Conservation (phyloP, 768 basidiomycete genomes). For the Podaxis mareebaensis region DNA sequence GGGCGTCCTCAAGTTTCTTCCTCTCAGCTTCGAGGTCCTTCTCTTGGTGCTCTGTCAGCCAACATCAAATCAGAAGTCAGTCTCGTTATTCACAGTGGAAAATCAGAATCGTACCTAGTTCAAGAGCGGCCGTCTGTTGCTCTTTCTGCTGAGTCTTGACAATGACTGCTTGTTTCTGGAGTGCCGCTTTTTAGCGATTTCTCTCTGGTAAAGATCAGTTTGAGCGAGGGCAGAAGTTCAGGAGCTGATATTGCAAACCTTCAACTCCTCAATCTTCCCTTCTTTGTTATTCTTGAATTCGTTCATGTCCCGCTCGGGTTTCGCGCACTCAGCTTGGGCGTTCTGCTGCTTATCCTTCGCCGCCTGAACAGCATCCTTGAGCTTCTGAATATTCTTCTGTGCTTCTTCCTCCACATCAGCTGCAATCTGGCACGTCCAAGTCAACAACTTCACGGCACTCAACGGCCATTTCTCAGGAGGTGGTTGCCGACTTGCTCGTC, state of each 20-base stretch:
- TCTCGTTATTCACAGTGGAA: not conserved
- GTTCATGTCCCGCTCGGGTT: constrained; percentile 94
- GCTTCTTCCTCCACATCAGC: constrained; percentile 77
- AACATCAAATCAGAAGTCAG: not conserved
- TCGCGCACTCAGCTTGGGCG: constrained; percentile 77
- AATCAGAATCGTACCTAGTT: constrained; percentile 61
- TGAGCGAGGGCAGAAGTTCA: not conserved
- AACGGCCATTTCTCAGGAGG: constrained; percentile 65
- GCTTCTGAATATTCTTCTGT: constrained; percentile 60
- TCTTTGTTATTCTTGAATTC: constrained; percentile 99
- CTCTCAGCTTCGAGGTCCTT: constrained; percentile 63
- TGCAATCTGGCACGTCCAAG: constrained; percentile 55
- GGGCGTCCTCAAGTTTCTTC: constrained; percentile 40
- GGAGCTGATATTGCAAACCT: constrained; percentile 46
- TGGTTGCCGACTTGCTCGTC: constrained; percentile 88
- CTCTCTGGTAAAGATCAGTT: not conserved
- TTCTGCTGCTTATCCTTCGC: constrained; percentile 77
- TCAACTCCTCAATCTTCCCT: constrained; percentile 92
- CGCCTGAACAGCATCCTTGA: constrained; percentile 56
- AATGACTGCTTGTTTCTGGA: constrained; percentile 78
- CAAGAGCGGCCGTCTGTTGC: constrained; percentile 81
- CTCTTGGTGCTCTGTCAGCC: constrained; percentile 71
- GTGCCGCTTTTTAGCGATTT: constrained; percentile 52
- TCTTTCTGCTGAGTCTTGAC: constrained; percentile 91
- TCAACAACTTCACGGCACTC: not conserved